Evolutionary conservation across 75 land plant genomes (phyloP).

Genomic region (Cupressus sempervirens): DNA sequence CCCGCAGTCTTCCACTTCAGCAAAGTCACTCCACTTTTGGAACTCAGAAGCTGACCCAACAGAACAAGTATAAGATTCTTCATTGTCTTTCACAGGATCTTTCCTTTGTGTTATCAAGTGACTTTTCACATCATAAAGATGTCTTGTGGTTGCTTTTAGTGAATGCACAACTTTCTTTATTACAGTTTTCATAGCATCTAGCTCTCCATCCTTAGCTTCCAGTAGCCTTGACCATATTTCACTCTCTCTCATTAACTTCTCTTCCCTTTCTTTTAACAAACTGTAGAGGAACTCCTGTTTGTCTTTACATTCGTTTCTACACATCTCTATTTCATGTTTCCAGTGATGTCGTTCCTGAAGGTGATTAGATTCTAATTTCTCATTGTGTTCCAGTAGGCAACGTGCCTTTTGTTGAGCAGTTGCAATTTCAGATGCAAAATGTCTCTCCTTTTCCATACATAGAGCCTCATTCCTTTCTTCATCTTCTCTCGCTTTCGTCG

Average conservation of each 20-base stretch:
- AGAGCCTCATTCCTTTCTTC: neutral
- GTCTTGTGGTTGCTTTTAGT: neutral
- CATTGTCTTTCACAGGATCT: neutral
- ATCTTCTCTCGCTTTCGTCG: neutral
- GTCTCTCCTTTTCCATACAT: neutral
- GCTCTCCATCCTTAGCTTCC: neutral
- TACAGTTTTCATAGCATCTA: neutral
- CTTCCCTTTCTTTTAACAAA: neutral
- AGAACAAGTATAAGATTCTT: neutral
- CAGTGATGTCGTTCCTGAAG: neutral
- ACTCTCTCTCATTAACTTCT: neutral
- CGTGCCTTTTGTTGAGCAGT: neutral
- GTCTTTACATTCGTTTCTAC: constrained; percentile 1
- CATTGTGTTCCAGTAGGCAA: neutral
- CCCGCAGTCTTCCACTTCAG: neutral
- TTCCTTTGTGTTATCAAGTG: neutral
- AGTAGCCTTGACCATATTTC: neutral
- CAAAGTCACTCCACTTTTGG: neutral
- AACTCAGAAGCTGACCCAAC: neutral
- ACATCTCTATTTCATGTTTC: neutral
- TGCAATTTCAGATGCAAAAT: neutral
- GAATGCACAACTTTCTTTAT: neutral
- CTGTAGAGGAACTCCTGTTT: neutral
- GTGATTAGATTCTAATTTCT: neutral
- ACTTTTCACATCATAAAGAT: neutral